A percentile compares a stretch with the other conserved stretches of the same genome.
Conservation (phyloP, 176 grass and related monocot genomes). For the Luzula sylvatica region DNA sequence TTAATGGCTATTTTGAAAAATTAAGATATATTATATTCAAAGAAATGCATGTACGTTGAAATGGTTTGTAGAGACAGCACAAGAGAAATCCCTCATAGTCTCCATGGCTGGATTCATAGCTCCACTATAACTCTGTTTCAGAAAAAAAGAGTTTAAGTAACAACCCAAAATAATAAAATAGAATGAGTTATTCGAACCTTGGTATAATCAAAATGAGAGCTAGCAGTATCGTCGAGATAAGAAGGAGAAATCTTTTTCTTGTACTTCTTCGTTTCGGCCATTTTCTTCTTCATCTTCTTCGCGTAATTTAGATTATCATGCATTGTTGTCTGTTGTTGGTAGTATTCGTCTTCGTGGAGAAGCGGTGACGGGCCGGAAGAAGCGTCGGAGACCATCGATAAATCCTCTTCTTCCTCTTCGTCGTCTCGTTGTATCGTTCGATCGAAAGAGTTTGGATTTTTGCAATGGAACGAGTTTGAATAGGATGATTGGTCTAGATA, state of each 20-base stretch:
- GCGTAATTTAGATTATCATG: background rate
- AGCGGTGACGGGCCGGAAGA: slow-evolving; percentile 85
- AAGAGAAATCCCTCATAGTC: slow-evolving; percentile 32
- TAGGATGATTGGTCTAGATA: slow-evolving; percentile 60
- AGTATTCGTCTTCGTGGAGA: slow-evolving; percentile 28
- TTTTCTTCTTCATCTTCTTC: slow-evolving; percentile 20
- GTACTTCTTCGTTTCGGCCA: slow-evolving; percentile 18
- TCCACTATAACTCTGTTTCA: slow-evolving; percentile 17
- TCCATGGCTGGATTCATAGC: slow-evolving; percentile 9
- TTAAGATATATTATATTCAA: background rate
- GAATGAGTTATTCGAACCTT: background rate
- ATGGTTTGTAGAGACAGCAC: slow-evolving; percentile 31
- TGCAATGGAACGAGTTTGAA: slow-evolving; percentile 27
- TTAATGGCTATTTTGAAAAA: background rate
- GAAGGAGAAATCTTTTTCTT: slow-evolving; percentile 27
- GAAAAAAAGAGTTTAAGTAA: background rate
- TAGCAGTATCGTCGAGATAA: slow-evolving; percentile 88
- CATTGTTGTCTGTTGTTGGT: background rate
- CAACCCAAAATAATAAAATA: background rate
- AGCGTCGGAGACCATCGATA: slow-evolving; percentile 95
- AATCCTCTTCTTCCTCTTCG: slow-evolving; percentile 52
- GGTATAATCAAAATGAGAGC: slow-evolving; percentile 37
- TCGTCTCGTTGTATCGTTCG: slow-evolving; percentile 20
- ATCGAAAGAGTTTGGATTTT: background rate
- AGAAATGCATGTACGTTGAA: slow-evolving; percentile 16